These are phyloP conservation scores for Penicillium sp. DNA, from an alignment of 2,329 filamentous ascomycete species.

Conservation along the genomic window DNA sequence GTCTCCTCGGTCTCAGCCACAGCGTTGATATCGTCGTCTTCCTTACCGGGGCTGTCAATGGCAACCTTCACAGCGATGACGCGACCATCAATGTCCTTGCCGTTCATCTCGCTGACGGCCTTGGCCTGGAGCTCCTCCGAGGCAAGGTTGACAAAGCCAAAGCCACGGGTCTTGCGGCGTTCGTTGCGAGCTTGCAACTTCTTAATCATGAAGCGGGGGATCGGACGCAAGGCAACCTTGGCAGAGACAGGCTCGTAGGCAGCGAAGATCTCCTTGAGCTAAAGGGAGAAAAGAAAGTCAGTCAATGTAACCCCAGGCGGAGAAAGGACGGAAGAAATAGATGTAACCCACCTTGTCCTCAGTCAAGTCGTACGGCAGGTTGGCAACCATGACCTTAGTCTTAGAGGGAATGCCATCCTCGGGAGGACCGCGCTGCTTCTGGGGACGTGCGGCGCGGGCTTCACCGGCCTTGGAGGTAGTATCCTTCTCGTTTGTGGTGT, in stretches of 20 bases:
- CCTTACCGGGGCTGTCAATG: constrained; percentile 99
- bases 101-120: constrained; percentile 97
- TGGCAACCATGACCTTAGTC: constrained; percentile 99
- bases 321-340: background rate
- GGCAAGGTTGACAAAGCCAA: constrained; percentile 94
- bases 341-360: constrained; percentile 77
- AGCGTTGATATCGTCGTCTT: constrained; percentile 67
- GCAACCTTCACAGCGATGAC: constrained; percentile 99
- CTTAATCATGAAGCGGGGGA: constrained; percentile 99
- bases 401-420: constrained; percentile 97
- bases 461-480: constrained; percentile 38
- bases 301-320: constrained; percentile 8
- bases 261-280: constrained; percentile 97
- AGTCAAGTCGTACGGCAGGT: constrained; percentile 95
- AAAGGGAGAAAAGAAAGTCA: constrained; percentile 24
- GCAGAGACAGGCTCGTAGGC: constrained; percentile 89
- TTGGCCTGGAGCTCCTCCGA: constrained; percentile 97
- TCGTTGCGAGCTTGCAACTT: constrained; percentile 98
- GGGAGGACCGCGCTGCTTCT: constrained; percentile 86
- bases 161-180: constrained; percentile 97
- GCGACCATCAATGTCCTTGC: constrained; percentile 96
- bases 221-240: constrained; percentile 97
- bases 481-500: constrained; percentile 53
- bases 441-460: constrained; percentile 52
- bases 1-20: constrained; percentile 47